phyloP scores from a whole-genome alignment of 768 basidiomycete species.

The Tubosaeta sp. region DNA sequence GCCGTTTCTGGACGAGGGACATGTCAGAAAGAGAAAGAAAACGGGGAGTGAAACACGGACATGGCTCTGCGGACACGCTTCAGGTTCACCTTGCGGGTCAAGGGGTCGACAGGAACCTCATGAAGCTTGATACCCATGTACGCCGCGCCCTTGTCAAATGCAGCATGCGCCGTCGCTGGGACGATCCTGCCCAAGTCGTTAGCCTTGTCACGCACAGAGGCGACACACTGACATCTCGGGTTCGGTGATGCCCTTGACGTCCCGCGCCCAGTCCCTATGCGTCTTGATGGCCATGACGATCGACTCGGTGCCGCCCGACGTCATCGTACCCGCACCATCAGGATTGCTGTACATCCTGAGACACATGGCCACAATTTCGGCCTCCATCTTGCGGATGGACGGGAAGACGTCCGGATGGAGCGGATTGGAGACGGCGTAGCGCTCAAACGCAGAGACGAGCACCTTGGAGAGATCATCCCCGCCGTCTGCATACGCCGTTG shows the following conservation, averaged over 20 bases:
- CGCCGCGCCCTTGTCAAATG: conserved; percentile 89
- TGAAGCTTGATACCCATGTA: conserved; percentile 92
- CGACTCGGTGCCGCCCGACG: conserved; percentile 93
- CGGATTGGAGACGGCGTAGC: conserved; percentile 84
- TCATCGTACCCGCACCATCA: conserved; percentile 85
- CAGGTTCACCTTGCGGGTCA: conserved; percentile 75
- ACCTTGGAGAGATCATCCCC: conserved; percentile 77
- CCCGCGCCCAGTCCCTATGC: conserved; percentile 86
- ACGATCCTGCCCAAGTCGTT: conserved; percentile 55
- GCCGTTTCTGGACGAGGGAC: conserved; percentile 49
- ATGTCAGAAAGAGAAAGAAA: conserved; percentile 1
- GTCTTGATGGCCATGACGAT: conserved; percentile 96
- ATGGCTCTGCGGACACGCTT: conserved; percentile 80
- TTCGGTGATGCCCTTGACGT: conserved; percentile 79
- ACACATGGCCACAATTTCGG: conserved; percentile 88
- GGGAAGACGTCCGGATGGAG: conserved; percentile 94
- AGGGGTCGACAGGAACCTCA: conserved; percentile 72
- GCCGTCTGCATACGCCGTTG: conserved; percentile 51
- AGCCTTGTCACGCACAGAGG: background rate
- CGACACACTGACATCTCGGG: conserved; percentile 77
- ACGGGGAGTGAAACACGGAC: conserved; percentile 42
- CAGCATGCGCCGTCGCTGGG: conserved; percentile 83
- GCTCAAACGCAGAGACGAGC: conserved; percentile 74
- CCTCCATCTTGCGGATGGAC: conserved; percentile 93
- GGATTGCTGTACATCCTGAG: conserved; percentile 82